Base-by-base conservation (phyloP, 768 basidiomycete species). In the Piloderma croceum region DNA sequence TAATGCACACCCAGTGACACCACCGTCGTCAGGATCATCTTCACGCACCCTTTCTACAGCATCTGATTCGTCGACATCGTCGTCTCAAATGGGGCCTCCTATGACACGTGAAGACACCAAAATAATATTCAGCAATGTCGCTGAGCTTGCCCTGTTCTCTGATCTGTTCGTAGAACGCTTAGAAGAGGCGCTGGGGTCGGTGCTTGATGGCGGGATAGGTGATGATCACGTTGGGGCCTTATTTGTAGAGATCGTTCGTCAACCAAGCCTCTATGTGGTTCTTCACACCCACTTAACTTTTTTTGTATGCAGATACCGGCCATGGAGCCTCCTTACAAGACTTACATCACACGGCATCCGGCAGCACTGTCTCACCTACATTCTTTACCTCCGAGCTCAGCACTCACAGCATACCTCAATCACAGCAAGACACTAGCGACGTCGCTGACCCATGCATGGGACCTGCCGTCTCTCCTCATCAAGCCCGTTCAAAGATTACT, bases 401-500 rank as follows among this genome's bases (percentile, higher is more conserved):
- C 80, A 1, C 71, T 93, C 6, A 64, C 68, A 11, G 64, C 71
- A 3, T 92, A 91, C 60, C 70, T 88, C 34, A 59, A 72, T 7
- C 76, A 79, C 24, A 85, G 84, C 13, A 74, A 77, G 43, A 70
- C 67, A 9, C 68, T 84, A 25, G 82, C 86, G 2, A 74, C 80
- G 2, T 73, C 77, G 18, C 71, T 86, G 10, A 86, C 89, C 0
- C 83, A 90, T 52, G 87, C 90, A 3, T 92, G 90, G 83, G 94
- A 99, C 58, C 77, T 99, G 20, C 73, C 89, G 5, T 91, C 90
- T 0, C 76, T 97, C 27, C 82, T 99, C 45, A 97, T 99, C 62
- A 97, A 98, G 62, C 96, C 96, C 24, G 90, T 99, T 3, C 96
- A 98, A 56, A 81, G 94, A 12, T 74, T 97, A 40, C 79, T 97